A percentile compares a stretch with the other conserved stretches of the same genome.
phyloP scores from a whole-genome alignment of 805 yeast species.

The Kodamaea hsintzibuensis region DNA sequence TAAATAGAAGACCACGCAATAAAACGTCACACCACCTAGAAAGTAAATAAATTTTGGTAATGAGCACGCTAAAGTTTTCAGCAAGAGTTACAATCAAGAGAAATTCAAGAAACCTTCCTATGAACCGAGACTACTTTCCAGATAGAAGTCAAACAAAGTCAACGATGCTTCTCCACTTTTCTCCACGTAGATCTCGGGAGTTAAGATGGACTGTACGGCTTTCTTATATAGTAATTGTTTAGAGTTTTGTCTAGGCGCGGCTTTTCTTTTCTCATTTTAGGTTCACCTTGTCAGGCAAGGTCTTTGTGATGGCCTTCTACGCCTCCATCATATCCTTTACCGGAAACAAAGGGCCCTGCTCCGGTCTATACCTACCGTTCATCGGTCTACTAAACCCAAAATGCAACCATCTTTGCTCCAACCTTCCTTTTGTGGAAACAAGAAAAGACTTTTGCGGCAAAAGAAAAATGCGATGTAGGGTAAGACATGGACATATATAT shows the following conservation, averaged over 20 bases:
- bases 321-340: background rate
- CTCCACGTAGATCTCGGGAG: background rate
- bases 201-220: background rate
- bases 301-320: background rate
- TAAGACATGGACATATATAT: background rate
- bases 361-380: background rate
- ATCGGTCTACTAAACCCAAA: background rate
- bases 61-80: no score
- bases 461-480: background rate
- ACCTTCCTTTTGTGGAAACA: conserved; percentile 1
- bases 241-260: background rate
- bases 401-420: background rate
- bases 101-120: background rate
- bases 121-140: no score
- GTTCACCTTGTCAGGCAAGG: no score
- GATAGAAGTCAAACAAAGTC: background rate
- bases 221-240: background rate
- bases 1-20: no score
- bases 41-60: no score
- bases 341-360: background rate
- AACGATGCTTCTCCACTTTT: background rate
- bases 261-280: background rate
- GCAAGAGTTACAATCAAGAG: background rate
- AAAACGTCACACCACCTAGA: no score
- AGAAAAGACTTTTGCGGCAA: background rate